Conservation (phyloP, 495 filamentous ascomycete genomes). For the Rostrohypoxylon terebratum region DNA sequence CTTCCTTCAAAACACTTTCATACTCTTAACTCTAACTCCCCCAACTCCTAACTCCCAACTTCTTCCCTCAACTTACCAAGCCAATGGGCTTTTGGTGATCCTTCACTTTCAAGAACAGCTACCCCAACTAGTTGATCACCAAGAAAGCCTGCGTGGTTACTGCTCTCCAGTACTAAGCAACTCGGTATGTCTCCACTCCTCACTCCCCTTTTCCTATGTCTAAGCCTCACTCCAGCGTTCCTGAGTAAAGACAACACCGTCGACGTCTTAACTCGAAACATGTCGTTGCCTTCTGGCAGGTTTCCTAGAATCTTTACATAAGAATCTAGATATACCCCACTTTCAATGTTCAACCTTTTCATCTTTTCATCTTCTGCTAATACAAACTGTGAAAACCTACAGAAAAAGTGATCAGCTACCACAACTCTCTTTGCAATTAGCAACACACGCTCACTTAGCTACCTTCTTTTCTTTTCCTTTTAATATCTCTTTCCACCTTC, state of each 20-base stretch:
- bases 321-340: background rate
- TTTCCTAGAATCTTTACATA: background rate
- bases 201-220: no score
- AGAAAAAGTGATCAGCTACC: background rate
- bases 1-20: background rate
- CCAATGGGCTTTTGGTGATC: background rate
- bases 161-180: background rate
- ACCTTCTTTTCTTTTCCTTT: no score
- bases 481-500: no score
- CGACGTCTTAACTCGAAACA: no score
- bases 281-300: background rate
- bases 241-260: no score
- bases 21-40: background rate
- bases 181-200: background rate
- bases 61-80: background rate
- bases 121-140: background rate
- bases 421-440: background rate
- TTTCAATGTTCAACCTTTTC: background rate
- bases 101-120: no score
- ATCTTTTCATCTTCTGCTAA: background rate
- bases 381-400: no score
- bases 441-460: no score
- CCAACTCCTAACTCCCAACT: background rate
- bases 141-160: background rate
- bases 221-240: no score